phyloP scores from a whole-genome alignment of 129 eudicot genomes.

The Artemisia tridentata region DNA sequence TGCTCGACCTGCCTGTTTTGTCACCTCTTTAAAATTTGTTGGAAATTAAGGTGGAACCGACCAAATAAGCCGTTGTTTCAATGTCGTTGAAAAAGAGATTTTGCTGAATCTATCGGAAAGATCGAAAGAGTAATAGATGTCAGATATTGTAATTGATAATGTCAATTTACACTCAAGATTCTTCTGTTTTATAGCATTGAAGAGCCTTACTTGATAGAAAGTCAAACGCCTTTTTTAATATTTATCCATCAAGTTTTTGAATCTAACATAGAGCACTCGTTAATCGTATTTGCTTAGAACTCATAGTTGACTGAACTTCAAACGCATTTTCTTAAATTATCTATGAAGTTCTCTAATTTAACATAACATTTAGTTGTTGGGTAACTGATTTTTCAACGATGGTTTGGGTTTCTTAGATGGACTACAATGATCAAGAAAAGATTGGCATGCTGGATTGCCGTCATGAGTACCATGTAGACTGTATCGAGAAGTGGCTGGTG shows the following conservation, averaged over 20 bases:
- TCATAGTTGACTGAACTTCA: too few relatives aligned
- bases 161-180: background rate
- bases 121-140: too few relatives aligned
- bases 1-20: background rate
- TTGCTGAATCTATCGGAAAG: background rate
- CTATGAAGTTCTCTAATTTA: background rate
- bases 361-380: background rate
- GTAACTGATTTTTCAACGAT: background rate
- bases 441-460: slow-evolving; percentile 72
- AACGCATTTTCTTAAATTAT: background rate
- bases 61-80: background rate
- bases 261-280: too few relatives aligned
- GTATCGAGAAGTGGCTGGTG: slow-evolving; percentile 82
- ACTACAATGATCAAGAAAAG: slow-evolving; percentile 57
- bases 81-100: background rate
- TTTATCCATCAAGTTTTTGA: too few relatives aligned
- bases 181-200: background rate
- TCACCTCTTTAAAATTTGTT: background rate
- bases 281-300: too few relatives aligned
- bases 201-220: too few relatives aligned
- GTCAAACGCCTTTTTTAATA: too few relatives aligned
- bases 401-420: slow-evolving; percentile 39
- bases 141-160: too few relatives aligned
- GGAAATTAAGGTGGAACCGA: background rate
- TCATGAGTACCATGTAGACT: slow-evolving; percentile 80